phyloP scores from a whole-genome alignment of 2,329 filamentous ascomycete species.

The Penicillium hesseltinei region DNA sequence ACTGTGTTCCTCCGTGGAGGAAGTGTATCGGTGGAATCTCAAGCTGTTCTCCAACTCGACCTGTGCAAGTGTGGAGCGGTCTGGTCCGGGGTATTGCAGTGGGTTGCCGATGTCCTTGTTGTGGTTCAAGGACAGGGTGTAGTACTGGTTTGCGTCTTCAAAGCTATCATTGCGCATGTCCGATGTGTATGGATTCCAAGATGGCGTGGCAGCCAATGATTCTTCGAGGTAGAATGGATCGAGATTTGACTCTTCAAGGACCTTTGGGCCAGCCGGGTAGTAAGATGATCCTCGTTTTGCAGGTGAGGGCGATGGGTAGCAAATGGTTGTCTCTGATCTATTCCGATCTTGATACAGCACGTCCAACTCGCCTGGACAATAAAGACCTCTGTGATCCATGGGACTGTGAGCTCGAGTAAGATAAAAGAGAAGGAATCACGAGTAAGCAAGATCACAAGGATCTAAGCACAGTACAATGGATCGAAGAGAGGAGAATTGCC shows the following conservation, averaged over 20 bases:
- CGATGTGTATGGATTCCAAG: slow-evolving; percentile 26
- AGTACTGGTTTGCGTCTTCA: slow-evolving; percentile 33
- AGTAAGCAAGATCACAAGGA: slow-evolving; percentile 10
- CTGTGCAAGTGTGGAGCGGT: slow-evolving; percentile 33
- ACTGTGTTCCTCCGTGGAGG: slow-evolving; percentile 23
- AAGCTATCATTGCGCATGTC: slow-evolving; percentile 34
- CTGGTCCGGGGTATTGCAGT: slow-evolving; percentile 16
- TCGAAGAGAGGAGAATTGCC: slow-evolving; percentile 9
- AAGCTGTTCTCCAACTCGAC: slow-evolving; percentile 33
- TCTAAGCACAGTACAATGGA: slow-evolving; percentile 13
- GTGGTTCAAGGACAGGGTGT: slow-evolving; percentile 30
- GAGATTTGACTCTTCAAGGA: slow-evolving; percentile 35
- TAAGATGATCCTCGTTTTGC: slow-evolving; percentile 33
- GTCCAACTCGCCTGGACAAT: slow-evolving; percentile 35
- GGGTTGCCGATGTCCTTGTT: slow-evolving; percentile 16
- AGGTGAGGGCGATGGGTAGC: slow-evolving; percentile 28
- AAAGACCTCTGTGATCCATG: slow-evolving; percentile 39
- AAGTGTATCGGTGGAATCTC: slow-evolving; percentile 29
- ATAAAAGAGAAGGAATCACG: slow-evolving; percentile 13
- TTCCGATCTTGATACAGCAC: slow-evolving; percentile 32
- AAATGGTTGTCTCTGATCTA: slow-evolving; percentile 33
- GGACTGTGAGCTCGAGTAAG: slow-evolving; percentile 28
- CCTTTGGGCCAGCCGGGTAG: slow-evolving; percentile 28
- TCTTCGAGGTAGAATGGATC: slow-evolving; percentile 43
- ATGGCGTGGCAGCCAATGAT: slow-evolving; percentile 30